Percentiles rank a stretch among this genome's conserved stretches.
These are phyloP conservation scores for Macrotyloma uniflorum DNA, from an alignment of 306 rosid species.

Conservation along the genomic window DNA sequence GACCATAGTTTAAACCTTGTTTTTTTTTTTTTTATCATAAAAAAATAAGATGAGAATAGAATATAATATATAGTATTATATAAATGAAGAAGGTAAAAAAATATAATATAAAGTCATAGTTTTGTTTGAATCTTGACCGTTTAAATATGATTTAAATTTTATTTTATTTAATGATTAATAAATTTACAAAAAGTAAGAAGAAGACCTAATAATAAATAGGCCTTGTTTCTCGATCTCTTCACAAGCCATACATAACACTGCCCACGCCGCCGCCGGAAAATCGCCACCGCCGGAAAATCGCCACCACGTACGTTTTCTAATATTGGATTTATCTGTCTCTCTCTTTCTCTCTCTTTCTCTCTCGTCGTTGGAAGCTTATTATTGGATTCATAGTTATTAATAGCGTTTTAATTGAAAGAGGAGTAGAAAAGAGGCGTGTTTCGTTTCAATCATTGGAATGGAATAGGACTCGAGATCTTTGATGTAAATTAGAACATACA, in stretches of 20 bases:
- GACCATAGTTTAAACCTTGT: too few species aligned
- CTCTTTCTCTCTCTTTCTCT: neutral
- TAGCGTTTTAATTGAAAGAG: neutral
- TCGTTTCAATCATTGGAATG: neutral
- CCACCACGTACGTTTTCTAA: neutral
- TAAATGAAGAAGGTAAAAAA: too few species aligned
- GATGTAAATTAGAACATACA: neutral
- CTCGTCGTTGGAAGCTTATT: neutral
- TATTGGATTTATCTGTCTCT: neutral
- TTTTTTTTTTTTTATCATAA: too few species aligned
- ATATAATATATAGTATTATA: too few species aligned
- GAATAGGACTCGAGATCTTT: neutral
- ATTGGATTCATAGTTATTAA: neutral
- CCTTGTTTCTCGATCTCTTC: neutral
- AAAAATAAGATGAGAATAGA: too few species aligned
- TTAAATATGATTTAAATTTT: too few species aligned
- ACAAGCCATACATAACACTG: neutral
- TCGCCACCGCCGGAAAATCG: slow-evolving; percentile 9
- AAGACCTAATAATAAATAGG: neutral
- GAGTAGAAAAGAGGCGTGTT: neutral
- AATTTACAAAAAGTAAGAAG: too few species aligned
- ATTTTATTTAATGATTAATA: too few species aligned
- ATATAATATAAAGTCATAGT: too few species aligned
- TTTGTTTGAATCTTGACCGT: too few species aligned
- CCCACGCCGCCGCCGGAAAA: too few species aligned